phyloP scores from a whole-genome alignment of 371 early-diverging fungal genomes.

The Zychaea mexicana region DNA sequence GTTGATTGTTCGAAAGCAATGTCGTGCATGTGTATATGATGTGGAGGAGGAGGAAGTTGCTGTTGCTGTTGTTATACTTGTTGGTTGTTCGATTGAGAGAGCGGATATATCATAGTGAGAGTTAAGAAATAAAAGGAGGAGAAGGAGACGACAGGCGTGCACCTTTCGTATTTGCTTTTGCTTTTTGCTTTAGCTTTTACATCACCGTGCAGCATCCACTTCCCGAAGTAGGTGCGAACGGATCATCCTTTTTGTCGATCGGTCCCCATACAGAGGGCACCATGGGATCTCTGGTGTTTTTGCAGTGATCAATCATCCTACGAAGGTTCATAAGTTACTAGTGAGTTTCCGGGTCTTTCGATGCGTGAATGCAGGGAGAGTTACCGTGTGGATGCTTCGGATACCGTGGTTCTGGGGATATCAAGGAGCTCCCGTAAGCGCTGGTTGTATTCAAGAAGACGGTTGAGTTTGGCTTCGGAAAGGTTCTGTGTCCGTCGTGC shows the following conservation, averaged over 20 bases:
- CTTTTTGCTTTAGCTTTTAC: constrained; percentile 19
- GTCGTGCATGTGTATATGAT: too few species aligned
- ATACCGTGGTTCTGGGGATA: constrained; percentile 74
- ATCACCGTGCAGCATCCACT: constrained; percentile 46
- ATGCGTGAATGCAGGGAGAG: too few species aligned
- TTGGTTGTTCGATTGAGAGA: neutral
- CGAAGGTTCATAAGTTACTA: too few species aligned
- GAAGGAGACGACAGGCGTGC: neutral
- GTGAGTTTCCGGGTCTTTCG: too few species aligned
- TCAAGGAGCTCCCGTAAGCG: constrained; percentile 80
- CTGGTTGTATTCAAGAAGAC: constrained; percentile 76
- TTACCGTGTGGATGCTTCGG: constrained; percentile 63
- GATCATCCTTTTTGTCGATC: constrained; percentile 76
- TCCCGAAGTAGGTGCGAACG: constrained; percentile 65
- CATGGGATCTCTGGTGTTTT: constrained; percentile 62
- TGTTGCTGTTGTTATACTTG: neutral
- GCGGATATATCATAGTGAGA: neutral
- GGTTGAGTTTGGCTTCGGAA: constrained; percentile 73
- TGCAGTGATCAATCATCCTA: constrained; percentile 61
- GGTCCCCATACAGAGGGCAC: constrained; percentile 83
- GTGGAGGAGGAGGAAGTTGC: neutral
- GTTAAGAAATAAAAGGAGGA: neutral
- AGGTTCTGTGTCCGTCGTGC: constrained; percentile 37
- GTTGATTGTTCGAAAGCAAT: too few species aligned
- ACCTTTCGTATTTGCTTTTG: neutral